phyloP scores from a whole-genome alignment of 140 eudicot genomes.

The Oenanthe javanica region DNA sequence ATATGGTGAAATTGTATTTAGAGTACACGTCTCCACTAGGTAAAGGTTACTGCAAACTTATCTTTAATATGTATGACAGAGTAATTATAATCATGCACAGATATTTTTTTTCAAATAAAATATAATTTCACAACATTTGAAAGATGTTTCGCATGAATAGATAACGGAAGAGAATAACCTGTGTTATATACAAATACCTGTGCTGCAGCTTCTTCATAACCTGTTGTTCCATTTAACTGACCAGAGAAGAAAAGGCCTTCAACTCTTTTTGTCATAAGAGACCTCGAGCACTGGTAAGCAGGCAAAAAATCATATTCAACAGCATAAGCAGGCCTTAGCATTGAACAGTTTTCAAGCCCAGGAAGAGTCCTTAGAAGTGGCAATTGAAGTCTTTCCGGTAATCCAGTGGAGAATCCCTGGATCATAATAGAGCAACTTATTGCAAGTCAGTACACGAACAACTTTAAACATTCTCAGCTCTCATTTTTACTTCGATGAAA shows the following conservation, averaged over 20 bases:
- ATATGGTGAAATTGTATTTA: not conserved
- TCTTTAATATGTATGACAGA: not conserved
- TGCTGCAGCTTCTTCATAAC: slow-evolving; percentile 99
- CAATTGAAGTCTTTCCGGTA: slow-evolving; percentile 91
- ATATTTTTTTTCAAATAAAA: not conserved
- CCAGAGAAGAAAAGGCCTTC: slow-evolving; percentile 97
- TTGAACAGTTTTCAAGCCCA: slow-evolving; percentile 86
- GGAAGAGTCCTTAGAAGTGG: slow-evolving; percentile 90
- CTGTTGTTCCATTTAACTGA: slow-evolving; percentile 95
- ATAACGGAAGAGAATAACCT: not conserved
- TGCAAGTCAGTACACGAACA: not conserved
- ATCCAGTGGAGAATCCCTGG: slow-evolving; percentile 96
- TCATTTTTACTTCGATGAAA: not conserved
- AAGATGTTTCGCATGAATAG: not conserved
- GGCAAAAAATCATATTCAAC: slow-evolving; percentile 97
- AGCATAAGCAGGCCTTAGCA: slow-evolving; percentile 97
- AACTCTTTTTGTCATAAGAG: slow-evolving; percentile 88
- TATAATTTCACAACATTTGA: not conserved
- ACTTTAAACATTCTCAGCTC: not conserved
- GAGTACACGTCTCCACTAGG: not conserved
- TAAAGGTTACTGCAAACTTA: slow-evolving; percentile 1
- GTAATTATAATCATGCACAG: not conserved
- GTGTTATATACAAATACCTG: slow-evolving; percentile 47
- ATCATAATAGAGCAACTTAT: not conserved
- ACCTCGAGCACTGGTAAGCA: slow-evolving; percentile 89